phyloP scores from a whole-genome alignment of 75 land plant species.

The Pseudotsuga menziesii region DNA sequence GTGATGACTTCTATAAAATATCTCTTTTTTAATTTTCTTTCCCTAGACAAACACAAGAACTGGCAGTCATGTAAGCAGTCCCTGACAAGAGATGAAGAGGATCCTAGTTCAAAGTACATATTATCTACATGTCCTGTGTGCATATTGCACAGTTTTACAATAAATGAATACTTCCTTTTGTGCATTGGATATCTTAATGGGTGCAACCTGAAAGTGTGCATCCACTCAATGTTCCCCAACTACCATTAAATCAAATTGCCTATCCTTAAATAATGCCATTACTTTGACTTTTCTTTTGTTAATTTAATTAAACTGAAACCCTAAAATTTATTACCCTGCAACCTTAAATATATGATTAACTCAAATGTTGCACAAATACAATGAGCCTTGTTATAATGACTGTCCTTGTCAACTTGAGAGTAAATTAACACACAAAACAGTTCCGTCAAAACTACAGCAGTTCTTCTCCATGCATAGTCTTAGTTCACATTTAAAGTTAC shows the following conservation, averaged over 20 bases:
- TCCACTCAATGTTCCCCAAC: too few species aligned
- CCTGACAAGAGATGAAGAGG: too few species aligned
- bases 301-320: too few species aligned
- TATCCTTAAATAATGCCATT: too few species aligned
- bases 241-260: too few species aligned
- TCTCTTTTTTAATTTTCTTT: too few species aligned
- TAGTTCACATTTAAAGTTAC: too few species aligned
- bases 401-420: not conserved
- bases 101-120: too few species aligned
- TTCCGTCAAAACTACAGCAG: not conserved
- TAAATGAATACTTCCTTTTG: not conserved
- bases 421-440: not conserved
- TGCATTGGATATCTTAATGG: not conserved
- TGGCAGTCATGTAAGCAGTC: too few species aligned
- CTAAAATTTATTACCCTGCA: not conserved
- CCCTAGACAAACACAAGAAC: too few species aligned
- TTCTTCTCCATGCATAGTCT: not conserved
- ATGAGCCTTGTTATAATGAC: not conserved
- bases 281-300: too few species aligned
- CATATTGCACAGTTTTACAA: not conserved
- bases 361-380: not conserved
- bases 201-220: not conserved
- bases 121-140: not conserved
- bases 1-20: too few species aligned
- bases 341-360: not conserved